Conservation (phyloP, 106 monocot species). For the Dactylorhiza incarnata region DNA sequence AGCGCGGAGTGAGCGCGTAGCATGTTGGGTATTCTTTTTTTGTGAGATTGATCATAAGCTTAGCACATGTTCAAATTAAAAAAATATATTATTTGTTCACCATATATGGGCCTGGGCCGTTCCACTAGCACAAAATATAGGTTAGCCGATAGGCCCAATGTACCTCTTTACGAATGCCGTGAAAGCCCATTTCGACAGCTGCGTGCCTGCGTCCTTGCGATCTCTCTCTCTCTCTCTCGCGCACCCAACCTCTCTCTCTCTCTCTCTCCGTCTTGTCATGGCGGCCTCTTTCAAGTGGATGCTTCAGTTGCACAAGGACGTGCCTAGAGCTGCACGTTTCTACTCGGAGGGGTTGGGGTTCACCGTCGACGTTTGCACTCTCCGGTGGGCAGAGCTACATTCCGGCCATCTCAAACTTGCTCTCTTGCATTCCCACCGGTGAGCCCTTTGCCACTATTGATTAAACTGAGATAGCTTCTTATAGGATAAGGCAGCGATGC, state of each 20-base stretch:
- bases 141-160: too few species aligned
- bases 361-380: conserved; percentile 71
- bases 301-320: conserved; percentile 82
- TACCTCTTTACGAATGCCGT: too few species aligned
- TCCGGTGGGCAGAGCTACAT: conserved; percentile 89
- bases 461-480: background rate
- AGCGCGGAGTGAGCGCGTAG: too few species aligned
- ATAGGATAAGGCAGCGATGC: background rate
- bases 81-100: too few species aligned
- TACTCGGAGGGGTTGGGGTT: conserved; percentile 73
- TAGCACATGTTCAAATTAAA: too few species aligned
- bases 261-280: background rate
- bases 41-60: too few species aligned
- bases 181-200: too few species aligned
- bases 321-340: conserved; percentile 78
- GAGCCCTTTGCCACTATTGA: background rate
- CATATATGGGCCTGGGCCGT: too few species aligned
- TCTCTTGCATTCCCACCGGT: conserved; percentile 60
- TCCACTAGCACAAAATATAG: too few species aligned
- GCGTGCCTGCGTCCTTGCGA: too few species aligned
- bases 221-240: background rate
- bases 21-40: too few species aligned
- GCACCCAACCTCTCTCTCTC: background rate
- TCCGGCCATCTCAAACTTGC: conserved; percentile 81
- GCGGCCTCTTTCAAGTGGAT: conserved; percentile 58